phyloP scores from a whole-genome alignment of 208 protist species.

The Acanthamoeba lenticulata region DNA sequence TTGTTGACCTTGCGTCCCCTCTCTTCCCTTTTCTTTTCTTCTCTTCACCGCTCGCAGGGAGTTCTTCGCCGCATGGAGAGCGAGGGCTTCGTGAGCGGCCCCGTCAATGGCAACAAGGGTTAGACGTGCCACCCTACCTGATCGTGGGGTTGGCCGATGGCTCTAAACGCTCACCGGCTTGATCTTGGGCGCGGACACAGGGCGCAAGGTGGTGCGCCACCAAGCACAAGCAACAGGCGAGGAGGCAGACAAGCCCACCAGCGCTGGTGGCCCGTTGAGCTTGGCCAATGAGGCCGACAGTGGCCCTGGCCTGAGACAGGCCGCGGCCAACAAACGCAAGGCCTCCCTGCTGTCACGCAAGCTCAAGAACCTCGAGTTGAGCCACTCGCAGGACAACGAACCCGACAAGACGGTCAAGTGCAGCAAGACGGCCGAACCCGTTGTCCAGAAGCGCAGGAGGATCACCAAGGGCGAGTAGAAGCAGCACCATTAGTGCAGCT shows the following conservation, averaged over 20 bases:
- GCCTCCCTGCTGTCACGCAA: neutral
- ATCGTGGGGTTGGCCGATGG: neutral
- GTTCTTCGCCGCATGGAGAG: neutral
- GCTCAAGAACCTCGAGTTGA: neutral
- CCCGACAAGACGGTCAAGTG: neutral
- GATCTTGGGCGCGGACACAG: neutral
- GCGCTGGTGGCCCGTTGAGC: neutral
- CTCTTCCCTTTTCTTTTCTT: neutral
- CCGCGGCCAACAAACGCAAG: neutral
- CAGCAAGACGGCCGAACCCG: conserved; percentile 13
- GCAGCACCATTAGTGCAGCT: neutral
- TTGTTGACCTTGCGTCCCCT: neutral
- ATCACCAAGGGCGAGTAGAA: neutral
- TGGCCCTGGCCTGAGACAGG: neutral
- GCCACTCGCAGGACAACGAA: conserved; percentile 31
- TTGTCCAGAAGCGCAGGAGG: conserved; percentile 46
- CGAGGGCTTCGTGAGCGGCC: neutral
- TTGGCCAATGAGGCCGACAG: neutral
- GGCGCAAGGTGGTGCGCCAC: neutral
- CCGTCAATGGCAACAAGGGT: neutral
- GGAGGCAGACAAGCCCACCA: neutral
- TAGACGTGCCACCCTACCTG: neutral
- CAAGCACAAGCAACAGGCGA: neutral
- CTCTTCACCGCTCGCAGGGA: neutral
- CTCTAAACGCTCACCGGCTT: too few relatives aligned